phyloP scores from a whole-genome alignment of 768 basidiomycete species.

The Hericium alpestre region DNA sequence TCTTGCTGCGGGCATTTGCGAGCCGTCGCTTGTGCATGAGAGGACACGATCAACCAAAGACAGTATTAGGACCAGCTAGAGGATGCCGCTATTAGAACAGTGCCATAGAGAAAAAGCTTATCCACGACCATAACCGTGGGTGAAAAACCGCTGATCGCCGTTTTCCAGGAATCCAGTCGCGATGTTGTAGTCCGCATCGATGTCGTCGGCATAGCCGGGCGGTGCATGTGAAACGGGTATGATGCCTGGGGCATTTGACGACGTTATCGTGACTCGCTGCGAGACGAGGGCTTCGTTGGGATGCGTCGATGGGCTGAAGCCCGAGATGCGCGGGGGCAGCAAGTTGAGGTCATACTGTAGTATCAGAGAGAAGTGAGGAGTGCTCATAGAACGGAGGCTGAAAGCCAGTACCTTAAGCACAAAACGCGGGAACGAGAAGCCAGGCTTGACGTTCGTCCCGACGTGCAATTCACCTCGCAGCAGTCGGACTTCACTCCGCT shows the following conservation, averaged over 20 bases:
- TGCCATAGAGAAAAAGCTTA: neutral
- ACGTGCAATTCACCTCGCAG: constrained; percentile 44
- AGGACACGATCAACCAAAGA: too few species aligned
- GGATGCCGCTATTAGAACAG: too few species aligned
- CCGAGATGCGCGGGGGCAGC: constrained; percentile 32
- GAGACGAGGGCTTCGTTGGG: constrained; percentile 25
- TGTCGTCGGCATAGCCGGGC: constrained; percentile 31
- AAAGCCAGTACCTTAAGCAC: constrained; percentile 28
- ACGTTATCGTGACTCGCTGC: constrained; percentile 30
- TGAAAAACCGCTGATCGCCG: constrained; percentile 39
- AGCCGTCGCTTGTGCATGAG: too few species aligned
- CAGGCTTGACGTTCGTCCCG: constrained; percentile 31
- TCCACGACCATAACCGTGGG: neutral
- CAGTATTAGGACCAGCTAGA: too few species aligned
- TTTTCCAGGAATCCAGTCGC: constrained; percentile 43
- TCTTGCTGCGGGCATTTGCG: neutral
- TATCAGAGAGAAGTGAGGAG: constrained; percentile 9
- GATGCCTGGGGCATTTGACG: constrained; percentile 29
- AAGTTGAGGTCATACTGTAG: constrained; percentile 36
- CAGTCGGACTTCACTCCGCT: constrained; percentile 1
- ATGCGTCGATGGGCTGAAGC: constrained; percentile 24
- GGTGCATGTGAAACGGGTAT: constrained; percentile 36
- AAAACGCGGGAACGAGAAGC: constrained; percentile 34
- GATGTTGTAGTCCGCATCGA: constrained; percentile 37
- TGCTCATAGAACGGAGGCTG: too few species aligned